phyloP scores from a whole-genome alignment of 345 rosid species.

The Gossypium sturtianum region DNA sequence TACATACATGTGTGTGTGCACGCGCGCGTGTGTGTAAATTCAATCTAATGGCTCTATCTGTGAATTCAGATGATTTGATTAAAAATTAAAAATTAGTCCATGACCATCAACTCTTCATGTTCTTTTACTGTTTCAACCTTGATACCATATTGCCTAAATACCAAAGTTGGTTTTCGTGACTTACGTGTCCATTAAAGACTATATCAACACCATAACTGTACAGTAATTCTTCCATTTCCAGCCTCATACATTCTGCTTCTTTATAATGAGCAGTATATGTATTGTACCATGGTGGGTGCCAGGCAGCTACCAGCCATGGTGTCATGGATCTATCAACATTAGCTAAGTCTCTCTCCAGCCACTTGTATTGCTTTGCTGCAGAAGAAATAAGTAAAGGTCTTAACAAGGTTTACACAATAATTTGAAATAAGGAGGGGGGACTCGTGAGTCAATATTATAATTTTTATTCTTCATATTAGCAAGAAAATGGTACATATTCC shows the following conservation, averaged over 20 bases:
- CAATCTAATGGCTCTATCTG: neutral
- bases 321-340: slow-evolving; percentile 57
- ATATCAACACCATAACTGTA: slow-evolving; percentile 62
- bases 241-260: slow-evolving; percentile 87
- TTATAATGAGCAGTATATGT: slow-evolving; percentile 68
- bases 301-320: slow-evolving; percentile 84
- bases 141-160: neutral
- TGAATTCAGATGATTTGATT: slow-evolving; percentile 1
- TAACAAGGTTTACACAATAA: neutral
- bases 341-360: slow-evolving; percentile 69
- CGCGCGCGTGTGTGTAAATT: neutral
- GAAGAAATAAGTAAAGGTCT: slow-evolving; percentile 1
- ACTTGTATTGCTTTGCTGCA: slow-evolving; percentile 69
- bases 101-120: neutral
- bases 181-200: slow-evolving; percentile 79
- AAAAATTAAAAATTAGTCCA: neutral
- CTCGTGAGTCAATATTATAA: neutral
- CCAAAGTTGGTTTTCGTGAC: slow-evolving; percentile 9
- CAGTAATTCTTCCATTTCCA: slow-evolving; percentile 70
- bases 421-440: neutral
- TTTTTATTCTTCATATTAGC: neutral
- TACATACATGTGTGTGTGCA: neutral
- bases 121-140: neutral
- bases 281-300: slow-evolving; percentile 92
- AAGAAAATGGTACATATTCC: neutral